These are phyloP conservation scores for Sordariomycetes sp. DNA, from an alignment of 2,329 filamentous ascomycete species.

Conservation along the genomic window DNA sequence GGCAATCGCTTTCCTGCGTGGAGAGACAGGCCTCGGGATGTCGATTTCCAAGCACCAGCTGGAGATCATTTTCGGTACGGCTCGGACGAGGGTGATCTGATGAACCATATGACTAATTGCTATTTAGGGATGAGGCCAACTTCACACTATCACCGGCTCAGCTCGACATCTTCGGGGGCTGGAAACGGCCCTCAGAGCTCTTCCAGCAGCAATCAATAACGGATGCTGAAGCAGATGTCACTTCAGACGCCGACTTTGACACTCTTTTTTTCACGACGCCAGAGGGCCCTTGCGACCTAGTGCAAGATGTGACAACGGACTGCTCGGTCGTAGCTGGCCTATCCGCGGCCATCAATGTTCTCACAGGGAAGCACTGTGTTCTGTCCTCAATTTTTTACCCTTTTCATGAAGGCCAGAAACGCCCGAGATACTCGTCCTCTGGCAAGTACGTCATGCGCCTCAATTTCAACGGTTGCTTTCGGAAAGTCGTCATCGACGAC, in stretches of 20 bases:
- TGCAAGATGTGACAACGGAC: conserved; percentile 92
- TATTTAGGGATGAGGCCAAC: conserved; percentile 59
- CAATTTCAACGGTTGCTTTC: conserved; percentile 90
- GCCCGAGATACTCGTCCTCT: conserved; percentile 59
- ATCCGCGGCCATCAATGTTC: conserved; percentile 66
- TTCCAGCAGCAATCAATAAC: conserved; percentile 18
- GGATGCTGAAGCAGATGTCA: conserved; percentile 17
- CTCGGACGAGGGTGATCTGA: background rate
- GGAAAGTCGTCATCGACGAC: conserved; percentile 83
- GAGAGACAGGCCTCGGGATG: conserved; percentile 50
- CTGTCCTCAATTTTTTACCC: conserved; percentile 69
- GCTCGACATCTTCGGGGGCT: conserved; percentile 66
- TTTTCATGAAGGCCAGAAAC: conserved; percentile 47
- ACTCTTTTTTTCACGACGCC: conserved; percentile 44
- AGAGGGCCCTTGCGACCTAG: conserved; percentile 61
- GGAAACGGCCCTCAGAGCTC: conserved; percentile 69
- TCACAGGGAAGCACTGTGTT: conserved; percentile 61
- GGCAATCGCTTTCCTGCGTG: conserved; percentile 80
- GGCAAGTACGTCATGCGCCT: conserved; percentile 90
- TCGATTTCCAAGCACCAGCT: conserved; percentile 47
- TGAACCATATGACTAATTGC: background rate
- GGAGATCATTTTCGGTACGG: no score
- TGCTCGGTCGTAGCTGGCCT: conserved; percentile 96
- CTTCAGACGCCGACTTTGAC: conserved; percentile 11
- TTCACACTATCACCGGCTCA: conserved; percentile 71